Evolutionary conservation across 2,329 filamentous ascomycete genomes (phyloP).

Genomic region (Beauveria bassiana): DNA sequence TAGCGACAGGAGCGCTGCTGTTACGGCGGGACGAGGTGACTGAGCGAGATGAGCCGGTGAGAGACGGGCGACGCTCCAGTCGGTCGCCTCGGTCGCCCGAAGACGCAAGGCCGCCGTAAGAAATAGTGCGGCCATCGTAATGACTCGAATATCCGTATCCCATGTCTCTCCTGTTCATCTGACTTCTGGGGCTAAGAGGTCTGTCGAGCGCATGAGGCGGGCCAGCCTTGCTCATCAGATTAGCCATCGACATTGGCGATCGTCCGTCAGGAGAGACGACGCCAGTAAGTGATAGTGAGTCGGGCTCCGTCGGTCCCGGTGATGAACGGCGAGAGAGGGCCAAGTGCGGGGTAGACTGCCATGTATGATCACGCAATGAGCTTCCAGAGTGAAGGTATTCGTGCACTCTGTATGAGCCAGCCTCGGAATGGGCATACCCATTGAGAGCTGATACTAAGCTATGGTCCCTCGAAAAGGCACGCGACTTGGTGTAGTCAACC

Average conservation of each 20-base stretch:
- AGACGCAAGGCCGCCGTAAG: background rate
- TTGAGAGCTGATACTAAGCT: background rate
- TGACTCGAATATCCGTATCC: background rate
- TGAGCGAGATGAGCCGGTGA: background rate
- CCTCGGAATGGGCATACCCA: conserved; percentile 1
- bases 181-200: background rate
- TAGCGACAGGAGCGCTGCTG: conserved; percentile 6
- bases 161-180: background rate
- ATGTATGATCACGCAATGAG: background rate
- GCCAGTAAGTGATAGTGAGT: background rate
- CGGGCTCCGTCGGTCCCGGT: background rate
- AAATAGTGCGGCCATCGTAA: background rate
- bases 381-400: background rate
- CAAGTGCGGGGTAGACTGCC: background rate
- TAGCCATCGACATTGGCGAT: conserved; percentile 7
- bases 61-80: conserved; percentile 1
- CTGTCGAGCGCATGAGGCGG: background rate
- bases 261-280: background rate
- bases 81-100: background rate
- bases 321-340: conserved; percentile 2
- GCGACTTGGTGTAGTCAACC: background rate
- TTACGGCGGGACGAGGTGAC: conserved; percentile 1
- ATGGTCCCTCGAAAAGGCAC: background rate
- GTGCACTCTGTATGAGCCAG: background rate
- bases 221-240: background rate